phyloP scores from a whole-genome alignment of 768 basidiomycete genomes.

The Auricularia auricula-judae region DNA sequence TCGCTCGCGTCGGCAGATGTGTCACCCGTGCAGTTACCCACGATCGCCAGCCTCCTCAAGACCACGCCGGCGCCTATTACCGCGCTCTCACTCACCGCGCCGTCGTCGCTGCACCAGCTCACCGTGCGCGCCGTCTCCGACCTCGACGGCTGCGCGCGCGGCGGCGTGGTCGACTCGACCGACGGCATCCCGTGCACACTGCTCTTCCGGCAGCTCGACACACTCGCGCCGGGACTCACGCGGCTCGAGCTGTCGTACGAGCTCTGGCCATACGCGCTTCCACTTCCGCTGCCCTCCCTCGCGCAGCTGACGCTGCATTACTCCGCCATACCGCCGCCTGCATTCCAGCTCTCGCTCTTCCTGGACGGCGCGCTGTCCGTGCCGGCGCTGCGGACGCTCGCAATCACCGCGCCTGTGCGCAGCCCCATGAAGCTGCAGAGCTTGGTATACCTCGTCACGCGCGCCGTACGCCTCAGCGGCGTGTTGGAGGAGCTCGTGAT shows the following conservation, averaged over 20 bases:
- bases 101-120: not conserved
- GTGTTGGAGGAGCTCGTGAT: not conserved
- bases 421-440: not conserved
- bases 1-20: not conserved
- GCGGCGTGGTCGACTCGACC: not conserved
- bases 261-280: not conserved
- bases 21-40: not conserved
- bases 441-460: not conserved
- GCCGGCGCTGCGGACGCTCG: not conserved
- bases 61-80: not conserved
- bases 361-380: not conserved
- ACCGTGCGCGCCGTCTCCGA: not conserved
- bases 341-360: conserved; percentile 1
- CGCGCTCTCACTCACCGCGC: not conserved
- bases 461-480: not conserved
- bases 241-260: not conserved
- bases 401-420: not conserved
- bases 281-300: not conserved
- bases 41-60: not conserved
- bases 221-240: not conserved
- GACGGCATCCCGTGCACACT: not conserved
- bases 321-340: not conserved
- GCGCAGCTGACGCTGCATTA: not conserved
- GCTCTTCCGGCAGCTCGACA: not conserved
- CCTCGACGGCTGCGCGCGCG: not conserved